phyloP scores from a whole-genome alignment of 2,329 filamentous ascomycete genomes.

The Zymoseptoria tritici region DNA sequence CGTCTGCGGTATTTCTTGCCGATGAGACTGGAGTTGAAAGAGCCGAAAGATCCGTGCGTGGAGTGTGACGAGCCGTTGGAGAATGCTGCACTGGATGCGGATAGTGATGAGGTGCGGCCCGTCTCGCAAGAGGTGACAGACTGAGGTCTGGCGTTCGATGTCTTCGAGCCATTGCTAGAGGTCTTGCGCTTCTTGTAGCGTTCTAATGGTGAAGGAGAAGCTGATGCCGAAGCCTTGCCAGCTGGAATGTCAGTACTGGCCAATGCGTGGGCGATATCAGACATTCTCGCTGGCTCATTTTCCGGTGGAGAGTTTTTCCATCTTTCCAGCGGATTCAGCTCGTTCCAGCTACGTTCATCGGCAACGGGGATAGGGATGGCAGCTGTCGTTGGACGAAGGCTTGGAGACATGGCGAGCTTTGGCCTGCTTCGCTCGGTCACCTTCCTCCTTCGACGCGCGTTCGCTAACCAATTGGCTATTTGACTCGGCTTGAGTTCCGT shows the following conservation, averaged over 20 bases:
- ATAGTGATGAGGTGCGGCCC: conserved; percentile 20
- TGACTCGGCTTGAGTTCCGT: conserved; percentile 78
- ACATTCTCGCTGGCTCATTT: conserved; percentile 59
- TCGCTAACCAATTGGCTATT: conserved; percentile 88
- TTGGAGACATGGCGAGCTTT: conserved; percentile 48
- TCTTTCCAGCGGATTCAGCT: conserved; percentile 59
- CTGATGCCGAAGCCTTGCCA: conserved; percentile 18
- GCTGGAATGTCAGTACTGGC: conserved; percentile 26
- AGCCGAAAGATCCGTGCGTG: conserved; percentile 48
- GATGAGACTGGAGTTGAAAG: conserved; percentile 38
- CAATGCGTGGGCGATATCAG: conserved; percentile 57
- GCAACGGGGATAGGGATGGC: conserved; percentile 67
- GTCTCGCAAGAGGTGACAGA: conserved; percentile 46
- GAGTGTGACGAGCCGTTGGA: conserved; percentile 52
- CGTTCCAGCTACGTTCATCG: conserved; percentile 29
- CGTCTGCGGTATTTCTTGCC: conserved; percentile 52
- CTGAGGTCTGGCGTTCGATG: conserved; percentile 41
- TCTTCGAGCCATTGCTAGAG: conserved; percentile 44
- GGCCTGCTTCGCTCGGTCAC: conserved; percentile 45
- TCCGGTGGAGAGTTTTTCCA: conserved; percentile 64
- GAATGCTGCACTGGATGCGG: conserved; percentile 41
- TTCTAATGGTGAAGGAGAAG: conserved; percentile 25
- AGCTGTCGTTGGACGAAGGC: conserved; percentile 52
- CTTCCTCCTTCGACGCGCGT: conserved; percentile 77
- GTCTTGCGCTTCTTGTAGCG: conserved; percentile 34